Evolutionary conservation across 257 asterid genomes (phyloP).

Genomic region (Solanum peruvianum): DNA sequence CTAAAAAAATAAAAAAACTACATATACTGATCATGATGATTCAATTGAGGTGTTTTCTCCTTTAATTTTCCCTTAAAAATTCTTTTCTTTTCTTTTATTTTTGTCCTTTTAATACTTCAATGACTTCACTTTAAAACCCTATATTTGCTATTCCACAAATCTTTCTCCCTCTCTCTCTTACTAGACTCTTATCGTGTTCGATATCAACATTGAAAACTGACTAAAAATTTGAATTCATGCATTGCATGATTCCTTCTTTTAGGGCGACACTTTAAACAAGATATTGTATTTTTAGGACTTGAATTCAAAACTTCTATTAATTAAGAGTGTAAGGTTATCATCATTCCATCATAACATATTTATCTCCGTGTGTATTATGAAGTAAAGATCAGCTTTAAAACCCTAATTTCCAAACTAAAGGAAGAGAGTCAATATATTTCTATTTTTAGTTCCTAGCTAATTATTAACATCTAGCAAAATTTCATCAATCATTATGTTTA

Average conservation of each 20-base stretch:
- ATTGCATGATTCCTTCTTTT: neutral
- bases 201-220: rapidly evolving
- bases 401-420: neutral
- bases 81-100: neutral
- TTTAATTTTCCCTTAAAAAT: neutral
- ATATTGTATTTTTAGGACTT: too few relatives aligned
- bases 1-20: neutral
- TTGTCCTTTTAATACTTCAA: neutral
- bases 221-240: neutral
- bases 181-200: neutral
- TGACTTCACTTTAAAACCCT: neutral
- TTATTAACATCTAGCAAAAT: neutral
- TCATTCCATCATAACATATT: neutral
- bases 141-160: neutral
- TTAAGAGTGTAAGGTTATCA: neutral
- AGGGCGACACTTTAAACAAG: rapidly evolving
- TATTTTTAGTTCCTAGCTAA: neutral
- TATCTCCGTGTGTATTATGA: neutral
- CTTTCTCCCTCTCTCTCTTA: neutral
- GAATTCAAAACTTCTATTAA: neutral
- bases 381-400: neutral
- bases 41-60: neutral
- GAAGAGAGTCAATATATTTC: neutral
- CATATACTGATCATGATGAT: neutral
- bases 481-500: neutral